Conservation (phyloP, 371 early-diverging fungal species). For the Mucor mucedo region DNA sequence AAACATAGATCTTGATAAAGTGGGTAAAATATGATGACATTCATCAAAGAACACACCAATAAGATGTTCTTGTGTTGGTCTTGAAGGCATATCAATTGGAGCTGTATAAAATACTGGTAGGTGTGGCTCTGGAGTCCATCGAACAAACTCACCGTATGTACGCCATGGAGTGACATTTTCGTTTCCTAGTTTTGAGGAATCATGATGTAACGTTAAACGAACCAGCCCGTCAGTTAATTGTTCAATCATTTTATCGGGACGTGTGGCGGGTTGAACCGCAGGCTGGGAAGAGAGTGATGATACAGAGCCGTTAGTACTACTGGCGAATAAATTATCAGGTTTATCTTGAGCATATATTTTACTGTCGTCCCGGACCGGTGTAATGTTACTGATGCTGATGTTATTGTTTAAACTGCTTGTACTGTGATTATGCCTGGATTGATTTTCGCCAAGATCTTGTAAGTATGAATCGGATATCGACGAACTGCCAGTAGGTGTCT, state of each 20-base stretch:
- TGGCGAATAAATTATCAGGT: conserved; percentile 37
- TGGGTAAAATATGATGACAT: conserved; percentile 39
- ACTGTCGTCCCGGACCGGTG: conserved; percentile 6
- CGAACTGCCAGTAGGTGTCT: conserved; percentile 7
- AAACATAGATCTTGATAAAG: conserved; percentile 45
- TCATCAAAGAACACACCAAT: conserved; percentile 44
- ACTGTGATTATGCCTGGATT: conserved; percentile 5
- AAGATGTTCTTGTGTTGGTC: conserved; percentile 43
- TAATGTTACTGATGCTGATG: background rate
- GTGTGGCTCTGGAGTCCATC: conserved; percentile 39
- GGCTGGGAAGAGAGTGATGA: background rate
- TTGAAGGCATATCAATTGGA: conserved; percentile 49
- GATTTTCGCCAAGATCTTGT: conserved; percentile 35
- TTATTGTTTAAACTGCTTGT: conserved; percentile 3
- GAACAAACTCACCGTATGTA: conserved; percentile 29
- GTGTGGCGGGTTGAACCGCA: conserved; percentile 21
- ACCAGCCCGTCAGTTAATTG: conserved; percentile 47
- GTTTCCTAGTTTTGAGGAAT: conserved; percentile 26
- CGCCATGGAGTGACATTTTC: conserved; percentile 36
- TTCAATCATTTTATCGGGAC: conserved; percentile 51
- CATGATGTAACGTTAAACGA: conserved; percentile 38
- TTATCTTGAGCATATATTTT: conserved; percentile 30
- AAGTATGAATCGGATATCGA: conserved; percentile 28
- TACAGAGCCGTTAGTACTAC: conserved; percentile 3
- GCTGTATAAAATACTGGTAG: conserved; percentile 33